These are phyloP conservation scores for Bipolaris sorokiniana DNA, from an alignment of 2,329 filamentous ascomycete species.

Conservation along the genomic window DNA sequence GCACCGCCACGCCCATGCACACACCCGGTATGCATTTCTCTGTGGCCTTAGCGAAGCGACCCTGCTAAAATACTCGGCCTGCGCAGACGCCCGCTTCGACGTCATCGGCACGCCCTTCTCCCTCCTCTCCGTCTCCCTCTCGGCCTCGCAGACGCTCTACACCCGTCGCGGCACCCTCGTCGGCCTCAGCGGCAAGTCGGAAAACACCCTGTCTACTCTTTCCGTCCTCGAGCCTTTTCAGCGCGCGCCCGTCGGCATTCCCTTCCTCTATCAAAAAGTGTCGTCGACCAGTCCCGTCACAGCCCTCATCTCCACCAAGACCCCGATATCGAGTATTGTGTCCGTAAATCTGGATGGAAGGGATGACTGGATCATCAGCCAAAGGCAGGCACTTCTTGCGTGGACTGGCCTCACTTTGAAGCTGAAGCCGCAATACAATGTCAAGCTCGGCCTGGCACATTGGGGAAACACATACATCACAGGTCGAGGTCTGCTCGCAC, in stretches of 20 bases:
- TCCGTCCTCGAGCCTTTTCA: constrained; percentile 84
- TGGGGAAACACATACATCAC: constrained; percentile 93
- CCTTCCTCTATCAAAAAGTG: constrained; percentile 90
- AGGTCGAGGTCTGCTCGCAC: constrained; percentile 82
- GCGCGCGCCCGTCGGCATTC: constrained; percentile 80
- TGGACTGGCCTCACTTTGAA: constrained; percentile 92
- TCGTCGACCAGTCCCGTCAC: constrained; percentile 87
- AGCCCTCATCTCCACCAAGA: constrained; percentile 86
- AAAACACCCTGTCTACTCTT: constrained; percentile 89
- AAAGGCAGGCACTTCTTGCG: constrained; percentile 86
- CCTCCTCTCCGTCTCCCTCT: constrained; percentile 88
- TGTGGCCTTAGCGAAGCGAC: not conserved
- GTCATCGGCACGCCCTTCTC: constrained; percentile 92
- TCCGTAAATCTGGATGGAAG: constrained; percentile 90
- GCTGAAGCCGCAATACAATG: constrained; percentile 76
- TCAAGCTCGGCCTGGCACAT: constrained; percentile 76
- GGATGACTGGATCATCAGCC: constrained; percentile 91
- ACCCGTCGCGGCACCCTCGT: constrained; percentile 91
- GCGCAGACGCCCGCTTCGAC: constrained; percentile 88
- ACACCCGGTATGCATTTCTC: constrained; percentile 34
- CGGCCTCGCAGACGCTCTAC: constrained; percentile 91
- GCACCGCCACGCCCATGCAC: constrained; percentile 28
- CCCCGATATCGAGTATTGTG: constrained; percentile 82
- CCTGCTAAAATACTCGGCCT: not conserved
- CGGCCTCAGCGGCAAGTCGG: constrained; percentile 84